A percentile compares a stretch with the other conserved stretches of the same genome.
phyloP scores from a whole-genome alignment of 1,284 basidiomycete species.

The Heimioporus retisporus region DNA sequence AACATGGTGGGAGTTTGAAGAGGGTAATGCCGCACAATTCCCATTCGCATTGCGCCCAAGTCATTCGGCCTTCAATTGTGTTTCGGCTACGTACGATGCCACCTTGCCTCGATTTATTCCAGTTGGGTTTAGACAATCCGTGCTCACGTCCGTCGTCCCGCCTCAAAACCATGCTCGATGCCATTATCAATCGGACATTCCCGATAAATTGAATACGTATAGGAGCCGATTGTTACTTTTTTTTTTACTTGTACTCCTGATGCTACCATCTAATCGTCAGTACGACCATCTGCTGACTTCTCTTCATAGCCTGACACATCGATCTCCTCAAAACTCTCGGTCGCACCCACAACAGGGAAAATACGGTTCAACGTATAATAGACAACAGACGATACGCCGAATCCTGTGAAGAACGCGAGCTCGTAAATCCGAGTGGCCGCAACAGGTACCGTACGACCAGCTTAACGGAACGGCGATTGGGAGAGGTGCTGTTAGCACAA shows the following conservation, averaged over 20 bases:
- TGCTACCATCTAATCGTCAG: slow-evolving; percentile 6
- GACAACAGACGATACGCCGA: slow-evolving; percentile 72
- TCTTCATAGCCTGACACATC: slow-evolving; percentile 59
- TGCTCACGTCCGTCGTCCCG: too few relatives aligned
- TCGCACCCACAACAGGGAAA: slow-evolving; percentile 68
- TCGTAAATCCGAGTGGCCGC: slow-evolving; percentile 78
- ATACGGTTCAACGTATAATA: slow-evolving; percentile 70
- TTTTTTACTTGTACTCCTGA: not conserved
- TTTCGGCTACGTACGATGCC: too few relatives aligned
- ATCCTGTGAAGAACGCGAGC: slow-evolving; percentile 86
- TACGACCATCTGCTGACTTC: not conserved
- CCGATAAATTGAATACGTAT: too few relatives aligned
- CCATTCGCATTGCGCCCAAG: too few relatives aligned
- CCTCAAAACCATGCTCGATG: too few relatives aligned
- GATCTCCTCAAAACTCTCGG: slow-evolving; percentile 66
- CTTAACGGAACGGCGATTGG: slow-evolving; percentile 37
- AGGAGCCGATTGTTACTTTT: too few relatives aligned
- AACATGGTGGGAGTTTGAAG: not conserved
- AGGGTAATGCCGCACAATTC: too few relatives aligned
- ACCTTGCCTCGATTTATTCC: too few relatives aligned
- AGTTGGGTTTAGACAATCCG: too few relatives aligned
- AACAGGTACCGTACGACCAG: slow-evolving; percentile 67
- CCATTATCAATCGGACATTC: too few relatives aligned
- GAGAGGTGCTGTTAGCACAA: slow-evolving; percentile 3
- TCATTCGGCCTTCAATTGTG: too few relatives aligned